Evolutionary conservation across 495 filamentous ascomycete genomes (phyloP).

Genomic region (Pyronema omphalodes): DNA sequence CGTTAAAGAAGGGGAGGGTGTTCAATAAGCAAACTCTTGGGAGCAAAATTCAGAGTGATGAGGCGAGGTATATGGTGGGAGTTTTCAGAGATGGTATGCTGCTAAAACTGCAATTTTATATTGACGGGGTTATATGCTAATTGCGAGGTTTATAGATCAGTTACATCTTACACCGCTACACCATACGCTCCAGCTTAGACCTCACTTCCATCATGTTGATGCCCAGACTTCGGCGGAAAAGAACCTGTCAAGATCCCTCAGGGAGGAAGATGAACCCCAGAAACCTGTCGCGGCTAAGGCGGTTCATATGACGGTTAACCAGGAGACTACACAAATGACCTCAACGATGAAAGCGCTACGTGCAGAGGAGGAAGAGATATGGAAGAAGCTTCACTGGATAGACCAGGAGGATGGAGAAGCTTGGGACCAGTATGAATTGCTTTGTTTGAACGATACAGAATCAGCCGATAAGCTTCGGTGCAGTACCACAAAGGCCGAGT

Average conservation of each 20-base stretch:
- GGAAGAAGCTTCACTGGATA: conserved; percentile 44
- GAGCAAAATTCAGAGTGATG: conserved; percentile 42
- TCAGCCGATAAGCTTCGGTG: conserved; percentile 10
- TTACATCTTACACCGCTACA: conserved; percentile 49
- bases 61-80: conserved; percentile 52
- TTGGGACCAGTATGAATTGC: conserved; percentile 40
- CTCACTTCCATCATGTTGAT: conserved; percentile 59
- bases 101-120: not conserved
- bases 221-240: conserved; percentile 38
- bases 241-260: conserved; percentile 22
- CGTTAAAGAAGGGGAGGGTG: conserved; percentile 33
- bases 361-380: conserved; percentile 46
- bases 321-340: conserved; percentile 31
- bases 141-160: conserved; percentile 31
- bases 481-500: conserved; percentile 17
- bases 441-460: conserved; percentile 38
- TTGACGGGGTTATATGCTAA: conserved; percentile 1
- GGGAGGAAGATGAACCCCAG: conserved; percentile 28
- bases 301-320: conserved; percentile 51
- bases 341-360: conserved; percentile 37
- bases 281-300: conserved; percentile 37
- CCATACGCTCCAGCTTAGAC: conserved; percentile 52
- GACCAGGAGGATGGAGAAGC: conserved; percentile 50
- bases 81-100: conserved; percentile 44
- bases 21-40: conserved; percentile 44